Base-by-base conservation (phyloP, 352 stramenopile species). In the Globisporangium yorkense region DNA sequence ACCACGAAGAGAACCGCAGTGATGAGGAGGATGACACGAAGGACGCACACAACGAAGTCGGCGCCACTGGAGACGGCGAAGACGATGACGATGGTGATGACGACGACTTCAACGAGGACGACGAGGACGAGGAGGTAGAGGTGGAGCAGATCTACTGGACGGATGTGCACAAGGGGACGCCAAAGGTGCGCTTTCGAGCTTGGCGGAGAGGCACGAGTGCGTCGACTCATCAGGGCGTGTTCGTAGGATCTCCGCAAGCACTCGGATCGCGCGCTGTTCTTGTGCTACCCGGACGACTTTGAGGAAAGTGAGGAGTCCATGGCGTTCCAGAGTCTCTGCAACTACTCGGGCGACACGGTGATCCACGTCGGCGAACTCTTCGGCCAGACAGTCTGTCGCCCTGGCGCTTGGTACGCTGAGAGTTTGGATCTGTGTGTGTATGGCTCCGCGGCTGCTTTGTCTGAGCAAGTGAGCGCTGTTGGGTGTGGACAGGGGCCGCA, bases 331-430 rank as follows among this genome's bases (percentile, higher is more conserved):
- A 92, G 89, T 61, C 75, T 98, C 40, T 77, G 92, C 55, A 86
- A 97, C 62, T 98, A 94, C 66, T 73, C 74, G n/a, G 92, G 92
- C 7, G 77, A 93, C 57, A 94, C 83, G 45, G 79, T 98, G 33
- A 97, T 98, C 66, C 91, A 98, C 68, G 86, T 98, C 15, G 94
- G 94, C 37, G 94, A 98, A 77, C 68, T 97, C n/a, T 96, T 92
- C 61, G 75, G 86, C 5, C 87, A 97, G 60, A 92, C 87, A 0
- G 57, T 97, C 41, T 94, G 77, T 54, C 73, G 97, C 40, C 89
- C 94, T 37, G 87, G 93, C 35, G 72, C 89, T 50, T 97, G 92
- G 61, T 97, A 65, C 53, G 63, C 45, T 40, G 29, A 3, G 24
- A 27, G 24, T 44, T 47, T 2, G 4, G 21, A 15, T 37, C 5